Percentiles rank a stretch among this genome's conserved stretches.
Evolutionary conservation across 495 filamentous ascomycete genomes (phyloP).

Genomic region (Rusavskia elegans): DNA sequence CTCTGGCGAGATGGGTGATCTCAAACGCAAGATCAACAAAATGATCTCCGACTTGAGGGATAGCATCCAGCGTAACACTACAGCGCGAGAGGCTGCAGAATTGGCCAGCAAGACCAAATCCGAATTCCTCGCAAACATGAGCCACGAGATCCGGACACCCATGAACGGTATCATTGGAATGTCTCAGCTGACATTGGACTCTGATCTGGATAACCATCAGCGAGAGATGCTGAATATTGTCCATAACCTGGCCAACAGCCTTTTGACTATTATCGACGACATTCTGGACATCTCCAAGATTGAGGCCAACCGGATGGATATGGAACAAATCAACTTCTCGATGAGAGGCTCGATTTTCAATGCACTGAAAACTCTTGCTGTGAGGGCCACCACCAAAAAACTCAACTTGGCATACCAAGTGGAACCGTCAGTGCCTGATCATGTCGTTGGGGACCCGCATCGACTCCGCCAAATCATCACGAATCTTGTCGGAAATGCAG

Average conservation of each 20-base stretch:
- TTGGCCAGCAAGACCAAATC: slow-evolving; percentile 97
- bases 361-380: slow-evolving; percentile 86
- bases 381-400: slow-evolving; percentile 95
- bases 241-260: slow-evolving; percentile 90
- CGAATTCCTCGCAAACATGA: slow-evolving; percentile 98
- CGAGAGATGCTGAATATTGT: slow-evolving; percentile 99
- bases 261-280: slow-evolving; percentile 97
- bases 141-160: slow-evolving; percentile 94
- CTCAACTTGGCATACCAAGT: slow-evolving; percentile 89
- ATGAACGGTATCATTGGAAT: slow-evolving; percentile 85
- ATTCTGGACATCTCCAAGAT: slow-evolving; percentile 99
- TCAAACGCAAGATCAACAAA: slow-evolving; percentile 98
- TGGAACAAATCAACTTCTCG: slow-evolving; percentile 96
- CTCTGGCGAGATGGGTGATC: slow-evolving; percentile 96
- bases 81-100: slow-evolving; percentile 89
- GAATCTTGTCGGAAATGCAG: slow-evolving; percentile 43
- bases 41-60: slow-evolving; percentile 95
- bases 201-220: slow-evolving; percentile 76
- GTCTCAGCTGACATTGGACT: slow-evolving; percentile 95
- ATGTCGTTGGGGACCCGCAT: slow-evolving; percentile 95
- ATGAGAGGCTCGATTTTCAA: slow-evolving; percentile 94
- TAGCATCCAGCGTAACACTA: slow-evolving; percentile 95
- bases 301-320: slow-evolving; percentile 97
- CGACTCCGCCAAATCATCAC: slow-evolving; percentile 83
- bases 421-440: slow-evolving; percentile 86